A percentile compares a stretch with the other conserved stretches of the same genome.
phyloP scores from a whole-genome alignment of 805 yeast species.

The Saccharomycopsis sp. region DNA sequence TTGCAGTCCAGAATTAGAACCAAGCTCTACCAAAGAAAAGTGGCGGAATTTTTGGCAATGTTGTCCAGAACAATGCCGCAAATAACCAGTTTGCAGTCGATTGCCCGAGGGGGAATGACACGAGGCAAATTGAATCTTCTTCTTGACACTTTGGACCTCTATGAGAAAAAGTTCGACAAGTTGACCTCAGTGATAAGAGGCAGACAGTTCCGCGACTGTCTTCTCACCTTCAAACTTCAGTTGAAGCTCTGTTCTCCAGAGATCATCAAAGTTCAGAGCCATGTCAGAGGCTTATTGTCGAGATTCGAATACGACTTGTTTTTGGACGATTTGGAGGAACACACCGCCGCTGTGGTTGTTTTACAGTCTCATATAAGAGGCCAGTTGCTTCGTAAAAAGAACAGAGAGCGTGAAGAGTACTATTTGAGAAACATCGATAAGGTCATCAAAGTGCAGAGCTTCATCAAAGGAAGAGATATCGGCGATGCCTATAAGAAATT shows the following conservation, averaged over 20 bases:
- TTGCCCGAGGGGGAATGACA: slow-evolving; percentile 34
- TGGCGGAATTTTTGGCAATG: background rate
- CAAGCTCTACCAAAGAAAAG: background rate
- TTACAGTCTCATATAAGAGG: slow-evolving; percentile 58
- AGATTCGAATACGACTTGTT: slow-evolving; percentile 51
- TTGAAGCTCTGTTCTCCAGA: slow-evolving; percentile 14
- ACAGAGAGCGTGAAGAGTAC: slow-evolving; percentile 33
- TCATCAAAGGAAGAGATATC: slow-evolving; percentile 58
- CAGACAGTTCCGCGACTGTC: slow-evolving; percentile 27
- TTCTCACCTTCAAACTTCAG: slow-evolving; percentile 10
- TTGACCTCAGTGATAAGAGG: slow-evolving; percentile 38
- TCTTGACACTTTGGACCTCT: slow-evolving; percentile 4
- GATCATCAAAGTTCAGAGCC: slow-evolving; percentile 1
- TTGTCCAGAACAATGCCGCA: background rate
- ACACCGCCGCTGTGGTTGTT: slow-evolving; percentile 32
- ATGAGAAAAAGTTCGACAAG: slow-evolving; percentile 16
- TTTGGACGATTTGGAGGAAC: slow-evolving; percentile 45
- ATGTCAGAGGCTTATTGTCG: slow-evolving; percentile 49
- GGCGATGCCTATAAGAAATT: slow-evolving; percentile 69
- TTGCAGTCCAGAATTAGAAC: slow-evolving; percentile 11
- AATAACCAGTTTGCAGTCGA: slow-evolving; percentile 26
- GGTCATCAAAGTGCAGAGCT: slow-evolving; percentile 68
- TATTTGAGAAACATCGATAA: slow-evolving; percentile 51
- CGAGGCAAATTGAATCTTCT: slow-evolving; percentile 22
- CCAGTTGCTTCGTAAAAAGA: slow-evolving; percentile 31